Percentiles rank a stretch among this genome's conserved stretches.
These are phyloP conservation scores for Eustoma russellianum DNA, from an alignment of 257 asterid species.

Conservation along the genomic window DNA sequence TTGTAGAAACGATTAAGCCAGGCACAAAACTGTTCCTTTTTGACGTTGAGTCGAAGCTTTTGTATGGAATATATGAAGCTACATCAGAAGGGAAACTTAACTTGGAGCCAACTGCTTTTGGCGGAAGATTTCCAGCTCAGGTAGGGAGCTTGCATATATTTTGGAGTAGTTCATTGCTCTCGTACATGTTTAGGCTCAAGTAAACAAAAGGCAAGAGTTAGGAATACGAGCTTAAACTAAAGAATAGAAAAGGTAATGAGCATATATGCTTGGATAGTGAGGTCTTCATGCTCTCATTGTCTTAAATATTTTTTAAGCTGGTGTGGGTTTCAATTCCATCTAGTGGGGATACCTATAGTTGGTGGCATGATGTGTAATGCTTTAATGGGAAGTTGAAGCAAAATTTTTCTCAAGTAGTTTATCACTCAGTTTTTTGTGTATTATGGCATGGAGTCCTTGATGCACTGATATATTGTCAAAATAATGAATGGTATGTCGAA, in stretches of 20 bases:
- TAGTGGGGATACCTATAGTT: no score
- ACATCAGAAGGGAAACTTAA: slow-evolving; percentile 46
- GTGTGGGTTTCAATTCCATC: no score
- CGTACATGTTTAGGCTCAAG: not conserved
- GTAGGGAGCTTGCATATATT: slow-evolving; percentile 22
- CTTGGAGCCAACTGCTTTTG: slow-evolving; percentile 67
- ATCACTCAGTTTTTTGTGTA: no score
- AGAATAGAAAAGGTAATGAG: not conserved
- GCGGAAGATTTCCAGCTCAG: slow-evolving; percentile 72
- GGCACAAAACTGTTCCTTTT: slow-evolving; percentile 69
- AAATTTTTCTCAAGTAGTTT: no score
- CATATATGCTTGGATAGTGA: not conserved
- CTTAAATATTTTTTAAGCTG: no score
- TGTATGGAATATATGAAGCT: slow-evolving; percentile 68
- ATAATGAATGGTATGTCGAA: no score
- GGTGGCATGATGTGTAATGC: no score
- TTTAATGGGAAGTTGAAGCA: no score
- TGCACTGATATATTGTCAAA: no score
- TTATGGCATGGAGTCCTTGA: no score
- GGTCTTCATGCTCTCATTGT: no score
- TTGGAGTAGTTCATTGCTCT: no score
- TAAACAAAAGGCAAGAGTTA: not conserved
- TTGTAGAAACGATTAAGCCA: slow-evolving; percentile 49
- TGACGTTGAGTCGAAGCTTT: slow-evolving; percentile 49
- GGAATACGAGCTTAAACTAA: not conserved